Percentiles rank a stretch among this genome's conserved stretches.
phyloP scores from a whole-genome alignment of 495 filamentous ascomycete species.

The Glarea lozoyensis region DNA sequence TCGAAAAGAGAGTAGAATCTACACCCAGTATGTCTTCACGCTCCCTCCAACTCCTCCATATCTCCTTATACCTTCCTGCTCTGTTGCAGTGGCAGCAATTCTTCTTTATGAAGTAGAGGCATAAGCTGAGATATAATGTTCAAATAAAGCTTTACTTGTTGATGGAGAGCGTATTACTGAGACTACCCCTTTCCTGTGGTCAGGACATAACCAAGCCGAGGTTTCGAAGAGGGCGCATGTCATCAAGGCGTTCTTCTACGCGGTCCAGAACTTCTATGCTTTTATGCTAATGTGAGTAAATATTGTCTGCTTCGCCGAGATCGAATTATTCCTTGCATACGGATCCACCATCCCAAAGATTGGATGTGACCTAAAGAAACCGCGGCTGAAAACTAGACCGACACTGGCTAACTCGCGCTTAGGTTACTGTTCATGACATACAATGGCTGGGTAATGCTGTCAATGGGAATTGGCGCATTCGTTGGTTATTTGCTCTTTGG shows the following conservation, averaged over 20 bases:
- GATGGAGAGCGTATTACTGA: conserved; percentile 35
- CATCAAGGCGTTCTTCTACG: conserved; percentile 77
- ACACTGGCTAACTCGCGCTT: no score
- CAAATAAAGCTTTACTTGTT: no score
- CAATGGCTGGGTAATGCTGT: conserved; percentile 93
- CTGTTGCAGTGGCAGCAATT: no score
- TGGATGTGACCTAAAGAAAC: no score
- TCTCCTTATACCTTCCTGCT: conserved; percentile 7
- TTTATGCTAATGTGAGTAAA: conserved; percentile 99
- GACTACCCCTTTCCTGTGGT: conserved; percentile 38
- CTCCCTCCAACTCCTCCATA: no score
- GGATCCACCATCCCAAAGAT: no score
- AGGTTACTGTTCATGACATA: conserved; percentile 99
- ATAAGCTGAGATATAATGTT: conserved; percentile 14
- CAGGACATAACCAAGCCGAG: conserved; percentile 43
- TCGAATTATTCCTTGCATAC: no score
- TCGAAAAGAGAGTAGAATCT: conserved; percentile 42
- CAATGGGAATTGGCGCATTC: conserved; percentile 82
- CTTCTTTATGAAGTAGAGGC: no score
- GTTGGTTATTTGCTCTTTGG: conserved; percentile 82
- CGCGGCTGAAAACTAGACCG: no score
- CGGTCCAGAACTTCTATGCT: conserved; percentile 92
- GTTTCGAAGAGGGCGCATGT: conserved; percentile 58
- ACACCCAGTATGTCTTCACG: no score
- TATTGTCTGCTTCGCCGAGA: no score